Percentiles rank a stretch among this genome's conserved stretches.
phyloP scores from a whole-genome alignment of 495 filamentous ascomycete species.

The Aspergillus leporis region DNA sequence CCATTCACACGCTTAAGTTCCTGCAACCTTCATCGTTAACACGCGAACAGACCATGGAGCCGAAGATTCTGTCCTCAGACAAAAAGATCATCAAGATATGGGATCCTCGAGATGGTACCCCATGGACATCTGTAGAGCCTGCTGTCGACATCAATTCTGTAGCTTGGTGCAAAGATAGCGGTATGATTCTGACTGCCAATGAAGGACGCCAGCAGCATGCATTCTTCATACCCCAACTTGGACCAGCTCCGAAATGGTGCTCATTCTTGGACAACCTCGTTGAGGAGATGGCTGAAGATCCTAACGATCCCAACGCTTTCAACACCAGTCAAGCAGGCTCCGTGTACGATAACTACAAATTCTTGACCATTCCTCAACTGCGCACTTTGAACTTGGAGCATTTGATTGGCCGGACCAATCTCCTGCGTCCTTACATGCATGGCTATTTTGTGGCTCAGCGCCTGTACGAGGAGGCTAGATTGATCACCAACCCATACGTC shows the following conservation, averaged over 20 bases:
- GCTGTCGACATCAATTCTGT: slow-evolving; percentile 92
- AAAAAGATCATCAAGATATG: slow-evolving; percentile 97
- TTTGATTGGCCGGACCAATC: slow-evolving; percentile 79
- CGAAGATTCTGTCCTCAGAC: slow-evolving; percentile 88
- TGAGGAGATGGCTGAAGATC: slow-evolving; percentile 93
- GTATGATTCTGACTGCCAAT: slow-evolving; percentile 94
- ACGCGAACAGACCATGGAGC: slow-evolving; percentile 61
- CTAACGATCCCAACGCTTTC: slow-evolving; percentile 68
- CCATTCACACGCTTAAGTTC: slow-evolving; percentile 87
- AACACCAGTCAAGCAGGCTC: slow-evolving; percentile 54
- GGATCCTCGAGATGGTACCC: slow-evolving; percentile 75
- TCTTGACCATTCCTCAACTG: slow-evolving; percentile 84
- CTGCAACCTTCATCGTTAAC: slow-evolving; percentile 69
- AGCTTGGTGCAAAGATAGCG: slow-evolving; percentile 80
- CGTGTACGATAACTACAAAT: slow-evolving; percentile 98
- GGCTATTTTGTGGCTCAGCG: slow-evolving; percentile 94
- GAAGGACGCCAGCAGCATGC: slow-evolving; percentile 90
- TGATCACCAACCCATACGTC: slow-evolving; percentile 89
- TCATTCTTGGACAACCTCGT: slow-evolving; percentile 95
- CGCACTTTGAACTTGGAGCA: slow-evolving; percentile 79
- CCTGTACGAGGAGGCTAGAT: slow-evolving; percentile 88
- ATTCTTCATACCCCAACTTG: slow-evolving; percentile 94
- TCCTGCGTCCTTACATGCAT: slow-evolving; percentile 95
- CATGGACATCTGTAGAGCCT: slow-evolving; percentile 95
- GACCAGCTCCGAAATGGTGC: slow-evolving; percentile 93